Evolutionary conservation across 208 protist genomes (phyloP).

Genomic region (Vickermania ingenoplastis): DNA sequence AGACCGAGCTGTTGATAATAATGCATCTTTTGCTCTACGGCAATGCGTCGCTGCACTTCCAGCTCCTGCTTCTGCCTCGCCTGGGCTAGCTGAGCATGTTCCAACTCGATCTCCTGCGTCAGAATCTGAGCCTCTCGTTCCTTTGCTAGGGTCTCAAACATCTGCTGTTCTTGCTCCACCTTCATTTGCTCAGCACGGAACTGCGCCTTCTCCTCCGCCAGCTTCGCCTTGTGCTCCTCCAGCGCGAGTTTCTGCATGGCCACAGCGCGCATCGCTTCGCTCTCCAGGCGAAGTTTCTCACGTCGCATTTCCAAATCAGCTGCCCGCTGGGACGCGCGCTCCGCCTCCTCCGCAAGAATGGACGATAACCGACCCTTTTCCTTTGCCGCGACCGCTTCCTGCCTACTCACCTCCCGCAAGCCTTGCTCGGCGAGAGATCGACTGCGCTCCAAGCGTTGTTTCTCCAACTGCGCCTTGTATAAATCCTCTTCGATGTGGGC

Average conservation of each 20-base stretch:
- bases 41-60: conserved; percentile 17
- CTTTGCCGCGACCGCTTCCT: conserved; percentile 2
- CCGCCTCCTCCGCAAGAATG: conserved; percentile 21
- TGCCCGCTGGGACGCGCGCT: conserved; percentile 21
- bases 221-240: conserved; percentile 35
- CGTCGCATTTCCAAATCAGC: conserved; percentile 37
- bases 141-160: conserved; percentile 28
- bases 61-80: conserved; percentile 38
- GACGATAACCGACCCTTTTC: conserved; percentile 14
- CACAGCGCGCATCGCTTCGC: conserved; percentile 32
- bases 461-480: conserved; percentile 13
- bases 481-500: conserved; percentile 23
- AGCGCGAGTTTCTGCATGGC: conserved; percentile 48
- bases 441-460: conserved; percentile 17
- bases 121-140: conserved; percentile 35
- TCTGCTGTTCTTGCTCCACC: conserved; percentile 27
- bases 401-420: background rate
- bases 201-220: conserved; percentile 30
- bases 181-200: conserved; percentile 39
- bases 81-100: conserved; percentile 26
- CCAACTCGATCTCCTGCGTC: conserved; percentile 44
- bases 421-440: background rate
- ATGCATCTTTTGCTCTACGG: conserved; percentile 26
- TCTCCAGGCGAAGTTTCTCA: conserved; percentile 38
- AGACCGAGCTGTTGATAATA: conserved; percentile 33